Base-by-base conservation (phyloP, 2,329 filamentous ascomycete genomes). In the Sarocladium oryzae region DNA sequence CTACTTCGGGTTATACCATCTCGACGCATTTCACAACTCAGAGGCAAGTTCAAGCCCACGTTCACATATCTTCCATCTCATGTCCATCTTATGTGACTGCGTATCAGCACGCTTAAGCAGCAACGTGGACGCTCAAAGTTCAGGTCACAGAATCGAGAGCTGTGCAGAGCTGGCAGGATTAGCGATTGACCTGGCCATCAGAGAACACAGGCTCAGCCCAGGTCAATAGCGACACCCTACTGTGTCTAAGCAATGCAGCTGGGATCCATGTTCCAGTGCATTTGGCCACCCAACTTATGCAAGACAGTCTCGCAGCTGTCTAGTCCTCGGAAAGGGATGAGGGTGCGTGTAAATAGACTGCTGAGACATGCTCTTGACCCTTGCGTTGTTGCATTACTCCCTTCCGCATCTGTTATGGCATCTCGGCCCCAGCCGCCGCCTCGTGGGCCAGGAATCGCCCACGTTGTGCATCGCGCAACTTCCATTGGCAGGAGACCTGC, bases 341-440 rank as follows among this genome's bases (percentile, higher is more conserved):
- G n/a, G n/a, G n/a, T n/a, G n/a, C n/a, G n/a, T n/a, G n/a, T n/a
- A n/a, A n/a, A n/a, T n/a, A n/a, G n/a, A n/a, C n/a, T n/a, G n/a
- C n/a, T n/a, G n/a, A n/a, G n/a, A n/a, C n/a, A n/a, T n/a, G n/a
- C n/a, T n/a, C n/a, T n/a, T n/a, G n/a, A n/a, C n/a, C n/a, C n/a
- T n/a, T n/a, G n/a, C n/a, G n/a, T n/a, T n/a, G n/a, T n/a, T n/a
- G n/a, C n/a, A 26, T n/a, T 9, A 3, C 21, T 43, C 23, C 3
- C 40, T 43, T 43, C 40, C 40, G 23, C 13, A 43, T 43, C 11
- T 16, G 40, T 26, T 11, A 26, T 43, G 16, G 40, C n/a, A 43
- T 43, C 40, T 43, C 40, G 40, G 40, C 21, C 40, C 21, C 40
- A 26, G 40, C 40, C 40, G 40, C 40, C 40, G 40, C 23, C 40